Evolutionary conservation across 1,284 basidiomycete species (phyloP), one percentile per base, ranked within the genome.

Genomic region (Sanghuangporus sanghuang): DNA sequence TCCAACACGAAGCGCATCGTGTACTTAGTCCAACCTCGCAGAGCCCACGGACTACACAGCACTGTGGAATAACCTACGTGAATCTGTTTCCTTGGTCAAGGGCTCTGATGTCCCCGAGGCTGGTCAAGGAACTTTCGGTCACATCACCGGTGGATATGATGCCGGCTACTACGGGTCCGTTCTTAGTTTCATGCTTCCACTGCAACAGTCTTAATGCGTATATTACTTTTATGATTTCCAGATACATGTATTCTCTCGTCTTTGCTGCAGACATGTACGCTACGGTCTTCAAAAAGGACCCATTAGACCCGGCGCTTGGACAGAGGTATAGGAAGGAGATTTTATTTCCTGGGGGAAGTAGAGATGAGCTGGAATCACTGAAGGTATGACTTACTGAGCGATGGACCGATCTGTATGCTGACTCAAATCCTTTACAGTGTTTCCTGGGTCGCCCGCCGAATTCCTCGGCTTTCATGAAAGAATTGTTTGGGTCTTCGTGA

Each of bases 181-280:
- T 32, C 27, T 32, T 32, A 53, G 71, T 39, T 39, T 21, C 16
- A 11, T 9, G 11, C 49, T 32, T 44, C n/a, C 14, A 18, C 9
- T 16, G 44, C 5, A 18, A 11, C 56, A 21, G 42, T 14, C 38
- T 57, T 11, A 32, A 21, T 32, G 11, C 39, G 2, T 35, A 18
- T 49, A 11, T 36, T 40, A 12, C 40, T 55, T 38, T 38, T 52
- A 23, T 3, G 57, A 60, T 57, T 12, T 42, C 35, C 64, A 84
- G 84, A 2, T 88, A 89, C 72, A 85, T 81, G 1, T 90, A 87
- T 68, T 89, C 85, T 6, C 78, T 89, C 21, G 89, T 90, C 38
- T 91, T 90, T 72, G 87, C 89, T 0, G 81, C 86, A 50, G 90
- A 92, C 73, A 92, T 92, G 89, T 92, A 89, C 73, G 77, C 81